Evolutionary conservation across 257 asterid genomes (phyloP), one percentile per base, ranked within the genome.

Genomic region (Parsonsia alboflavescens): DNA sequence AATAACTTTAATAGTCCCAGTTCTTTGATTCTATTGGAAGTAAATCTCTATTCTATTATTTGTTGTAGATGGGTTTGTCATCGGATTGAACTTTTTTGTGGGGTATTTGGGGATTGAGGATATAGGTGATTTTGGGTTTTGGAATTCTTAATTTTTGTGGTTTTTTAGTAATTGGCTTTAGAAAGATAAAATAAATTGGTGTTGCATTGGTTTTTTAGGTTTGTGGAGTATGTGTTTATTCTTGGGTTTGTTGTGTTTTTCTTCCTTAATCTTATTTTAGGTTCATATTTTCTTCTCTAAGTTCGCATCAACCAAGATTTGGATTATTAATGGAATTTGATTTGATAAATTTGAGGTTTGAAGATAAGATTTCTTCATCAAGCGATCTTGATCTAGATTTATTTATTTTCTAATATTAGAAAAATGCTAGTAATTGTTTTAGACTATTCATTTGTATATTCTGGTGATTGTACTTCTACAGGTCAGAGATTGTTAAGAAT

Each of bases 21-120:
- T 54, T 54, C 61, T 54, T 54, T 63, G 44, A 49, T 21, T 24
- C 63, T 48, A 22, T 21, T 15, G 77, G 77, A 52, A 33, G 41
- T n/a, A 0, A 42, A 39, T 50, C 50, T n/a, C 57, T 28, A 46
- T 17, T 2, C 12, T 45, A 57, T 21, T 41, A 6, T 9, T 44
- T 57, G 4, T 33, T 46, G 28, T 4, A 6, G 45, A 67, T 8
- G 33, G 33, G 36, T n/a, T 57, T n/a, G 17, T 33, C 0, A 61
- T n/a, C 50, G 2, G 44, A 64, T 65, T 74, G 39, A 4, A 36
- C 71, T 17, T 74, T 28, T 21, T 39, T 42, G 7, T 30, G 50
- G 56, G 41, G 2, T 33, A 33, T 22, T 49, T 52, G 46, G 9
- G 9, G 9, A 2, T 42, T 59, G 36, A 7, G 39, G 49, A 62